Conservation (phyloP, 371 early-diverging fungal genomes). For the Mucor plumbeus region DNA sequence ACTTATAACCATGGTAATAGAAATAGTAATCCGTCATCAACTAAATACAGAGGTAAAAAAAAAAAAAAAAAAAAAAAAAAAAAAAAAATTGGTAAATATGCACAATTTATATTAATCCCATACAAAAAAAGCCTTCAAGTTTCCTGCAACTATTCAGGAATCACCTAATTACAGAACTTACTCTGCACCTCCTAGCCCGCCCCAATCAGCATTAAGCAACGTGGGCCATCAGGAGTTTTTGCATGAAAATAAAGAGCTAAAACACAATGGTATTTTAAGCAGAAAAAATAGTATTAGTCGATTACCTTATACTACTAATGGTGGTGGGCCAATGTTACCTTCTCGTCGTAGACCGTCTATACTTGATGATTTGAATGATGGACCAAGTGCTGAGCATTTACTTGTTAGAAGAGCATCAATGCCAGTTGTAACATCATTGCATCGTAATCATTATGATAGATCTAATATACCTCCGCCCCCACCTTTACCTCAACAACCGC, state of each 20-base stretch:
- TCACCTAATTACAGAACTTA: conserved; percentile 46
- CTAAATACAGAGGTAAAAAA: conserved; percentile 43
- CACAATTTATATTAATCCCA: background rate
- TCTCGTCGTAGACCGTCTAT: conserved; percentile 42
- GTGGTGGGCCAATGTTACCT: conserved; percentile 32
- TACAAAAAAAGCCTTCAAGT: conserved; percentile 35
- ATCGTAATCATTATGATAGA: conserved; percentile 7
- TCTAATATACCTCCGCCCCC: background rate
- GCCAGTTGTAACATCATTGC: conserved; percentile 45
- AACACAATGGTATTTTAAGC: background rate
- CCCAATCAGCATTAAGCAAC: conserved; percentile 32
- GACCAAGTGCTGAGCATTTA: conserved; percentile 15
- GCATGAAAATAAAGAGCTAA: conserved; percentile 19
- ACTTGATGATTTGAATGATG: conserved; percentile 28
- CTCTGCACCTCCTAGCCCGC: conserved; percentile 68
- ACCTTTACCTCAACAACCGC: conserved; percentile 3
- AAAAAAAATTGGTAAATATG: background rate
- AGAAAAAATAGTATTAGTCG: conserved; percentile 32
- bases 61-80: conserved; percentile 1
- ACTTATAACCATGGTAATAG: conserved; percentile 22
- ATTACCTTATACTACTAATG: conserved; percentile 14
- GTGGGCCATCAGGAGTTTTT: conserved; percentile 22
- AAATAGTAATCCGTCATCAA: background rate
- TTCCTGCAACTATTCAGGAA: conserved; percentile 48
- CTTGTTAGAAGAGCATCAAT: conserved; percentile 54